Conservation (phyloP, 2,329 filamentous ascomycete genomes). For the Fusarium sp. region DNA sequence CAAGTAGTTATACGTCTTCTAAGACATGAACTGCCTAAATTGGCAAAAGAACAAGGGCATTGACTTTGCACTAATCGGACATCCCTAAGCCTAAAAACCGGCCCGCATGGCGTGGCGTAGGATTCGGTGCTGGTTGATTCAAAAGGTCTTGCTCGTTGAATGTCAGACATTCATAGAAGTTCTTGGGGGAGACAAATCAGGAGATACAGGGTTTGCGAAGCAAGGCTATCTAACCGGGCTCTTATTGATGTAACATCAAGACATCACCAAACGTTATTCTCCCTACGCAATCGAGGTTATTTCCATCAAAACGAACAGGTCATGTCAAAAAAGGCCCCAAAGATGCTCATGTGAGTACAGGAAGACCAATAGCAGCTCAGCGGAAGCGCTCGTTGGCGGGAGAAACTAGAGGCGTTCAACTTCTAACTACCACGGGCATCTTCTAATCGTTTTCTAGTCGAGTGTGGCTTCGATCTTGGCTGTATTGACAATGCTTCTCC, state of each 20-base stretch:
- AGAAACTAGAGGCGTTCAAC: background rate
- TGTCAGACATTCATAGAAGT: background rate
- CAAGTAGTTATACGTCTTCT: conserved; percentile 2
- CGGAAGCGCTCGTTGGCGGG: no score
- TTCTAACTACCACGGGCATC: background rate
- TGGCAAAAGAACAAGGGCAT: background rate
- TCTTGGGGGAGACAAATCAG: background rate
- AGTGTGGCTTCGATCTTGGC: background rate
- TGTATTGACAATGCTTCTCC: background rate
- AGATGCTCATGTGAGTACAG: no score
- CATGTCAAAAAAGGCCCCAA: background rate
- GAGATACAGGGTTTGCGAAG: background rate
- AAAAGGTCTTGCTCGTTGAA: background rate
- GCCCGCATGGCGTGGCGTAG: background rate
- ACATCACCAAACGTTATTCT: no score
- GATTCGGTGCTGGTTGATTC: background rate
- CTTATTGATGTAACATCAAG: background rate
- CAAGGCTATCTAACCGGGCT: background rate
- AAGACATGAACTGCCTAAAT: background rate
- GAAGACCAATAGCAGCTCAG: no score
- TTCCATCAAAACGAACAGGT: background rate
- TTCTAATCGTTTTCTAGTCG: background rate
- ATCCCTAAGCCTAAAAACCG: background rate
- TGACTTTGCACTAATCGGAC: conserved; percentile 4
- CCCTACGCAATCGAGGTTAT: background rate